phyloP scores from a whole-genome alignment of 2,329 filamentous ascomycete genomes.

The Phyllosticta capitalensis region DNA sequence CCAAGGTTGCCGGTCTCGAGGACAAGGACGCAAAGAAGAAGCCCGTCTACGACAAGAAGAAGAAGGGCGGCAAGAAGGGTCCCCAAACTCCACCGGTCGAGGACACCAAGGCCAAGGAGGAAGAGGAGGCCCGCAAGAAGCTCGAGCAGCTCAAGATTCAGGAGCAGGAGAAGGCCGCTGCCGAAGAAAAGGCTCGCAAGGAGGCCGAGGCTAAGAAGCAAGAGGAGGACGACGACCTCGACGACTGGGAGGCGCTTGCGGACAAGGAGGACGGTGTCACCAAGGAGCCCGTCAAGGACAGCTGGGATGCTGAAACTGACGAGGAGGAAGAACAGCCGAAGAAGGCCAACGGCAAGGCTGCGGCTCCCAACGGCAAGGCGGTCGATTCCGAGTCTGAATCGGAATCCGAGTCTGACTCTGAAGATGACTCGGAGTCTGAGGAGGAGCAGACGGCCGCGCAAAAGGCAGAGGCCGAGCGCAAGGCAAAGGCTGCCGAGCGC shows the following conservation, averaged over 20 bases:
- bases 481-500: conserved; percentile 80
- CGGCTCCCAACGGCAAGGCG: conserved; percentile 19
- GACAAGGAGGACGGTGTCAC: conserved; percentile 70
- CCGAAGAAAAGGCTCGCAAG: conserved; percentile 60
- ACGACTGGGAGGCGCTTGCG: conserved; percentile 82
- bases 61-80: conserved; percentile 55
- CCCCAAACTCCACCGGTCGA: conserved; percentile 31
- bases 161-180: conserved; percentile 60
- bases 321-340: conserved; percentile 49
- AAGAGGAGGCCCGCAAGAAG: conserved; percentile 49
- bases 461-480: conserved; percentile 64
- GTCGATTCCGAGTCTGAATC: conserved; percentile 36
- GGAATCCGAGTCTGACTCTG: conserved; percentile 43
- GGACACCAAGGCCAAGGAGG: conserved; percentile 38
- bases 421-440: conserved; percentile 58
- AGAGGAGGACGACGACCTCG: conserved; percentile 54
- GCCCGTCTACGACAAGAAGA: conserved; percentile 60
- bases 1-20: conserved; percentile 48
- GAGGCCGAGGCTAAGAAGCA: conserved; percentile 62
- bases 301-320: conserved; percentile 82
- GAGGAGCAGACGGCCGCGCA: conserved; percentile 67
- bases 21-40: conserved; percentile 67
- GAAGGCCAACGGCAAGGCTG: conserved; percentile 26
- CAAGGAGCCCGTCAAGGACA: conserved; percentile 80
- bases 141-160: conserved; percentile 43